Base-by-base conservation (phyloP, 1,284 basidiomycete genomes). In the Gymnopus androsaceus region DNA sequence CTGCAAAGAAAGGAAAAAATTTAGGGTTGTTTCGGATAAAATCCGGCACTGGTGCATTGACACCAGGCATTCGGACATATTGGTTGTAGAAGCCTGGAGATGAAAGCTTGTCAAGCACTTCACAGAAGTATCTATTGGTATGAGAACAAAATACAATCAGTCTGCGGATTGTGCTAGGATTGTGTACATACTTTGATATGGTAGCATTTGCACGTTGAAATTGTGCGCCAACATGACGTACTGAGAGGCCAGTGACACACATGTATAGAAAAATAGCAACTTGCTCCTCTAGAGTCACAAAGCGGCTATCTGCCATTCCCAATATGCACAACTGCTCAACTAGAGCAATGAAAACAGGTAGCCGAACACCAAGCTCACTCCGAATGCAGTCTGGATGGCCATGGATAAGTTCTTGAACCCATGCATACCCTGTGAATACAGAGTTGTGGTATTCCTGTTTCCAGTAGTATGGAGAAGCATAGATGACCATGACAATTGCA, bases 331-430 rank as follows among this genome's bases (percentile, higher is more conserved):
- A n/a, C 23, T 34, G n/a, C 33, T 23, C 28, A 15, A 49, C 33
- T 5, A 49, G 34, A 9, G 47, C 47, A 33, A 37, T 33, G 19
- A 49, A 49, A 17, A 49, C 47, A 64, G 68, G 64, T 0, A 65
- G 23, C 1, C 46, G 48, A 54, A 67, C 58, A 3, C 67, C 67
- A 19, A 71, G 62, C 37, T 64, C 65, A 45, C 23, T 61, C 8
- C 41, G 47, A n/a, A 71, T 71, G 19, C 56, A 58, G 1, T 68
- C 60, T 11, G 62, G 66, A 49, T 72, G 66, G 7, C 68, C 69
- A 44, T 61, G 15, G 8, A 71, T 60, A 4, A 71, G 56, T 46
- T 70, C 66, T 19, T 66, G 21, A 0, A 71, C 65, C 69, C 69
- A 71, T 23, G 44, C 63, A 45, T 34, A 37, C 4, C 68, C 66